These are phyloP conservation scores for Aspergillus bridgeri DNA, from an alignment of 495 filamentous ascomycete species.

Conservation along the genomic window DNA sequence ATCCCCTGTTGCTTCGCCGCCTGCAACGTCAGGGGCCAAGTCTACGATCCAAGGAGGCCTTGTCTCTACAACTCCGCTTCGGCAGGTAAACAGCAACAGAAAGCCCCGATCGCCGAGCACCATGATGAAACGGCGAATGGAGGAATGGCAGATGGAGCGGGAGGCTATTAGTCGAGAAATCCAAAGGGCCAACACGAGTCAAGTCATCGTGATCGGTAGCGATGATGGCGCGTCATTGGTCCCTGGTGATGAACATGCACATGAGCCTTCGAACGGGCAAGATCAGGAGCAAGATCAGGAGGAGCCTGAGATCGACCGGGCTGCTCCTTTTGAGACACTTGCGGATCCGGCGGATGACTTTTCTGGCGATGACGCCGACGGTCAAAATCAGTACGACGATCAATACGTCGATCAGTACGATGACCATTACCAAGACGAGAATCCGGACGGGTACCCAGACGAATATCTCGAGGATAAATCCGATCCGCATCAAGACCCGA, in stretches of 20 bases:
- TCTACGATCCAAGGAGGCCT: neutral
- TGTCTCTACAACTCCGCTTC: neutral
- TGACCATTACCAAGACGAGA: too few relatives aligned
- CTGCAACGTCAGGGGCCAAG: neutral
- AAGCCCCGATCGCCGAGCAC: conserved; percentile 10
- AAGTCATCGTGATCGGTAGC: conserved; percentile 51
- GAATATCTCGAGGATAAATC: too few relatives aligned
- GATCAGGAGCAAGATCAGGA: conserved; percentile 6
- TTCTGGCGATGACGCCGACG: too few relatives aligned
- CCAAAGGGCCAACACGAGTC: conserved; percentile 42
- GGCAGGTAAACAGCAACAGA: neutral
- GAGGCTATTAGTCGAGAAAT: conserved; percentile 50
- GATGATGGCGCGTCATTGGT: conserved; percentile 27
- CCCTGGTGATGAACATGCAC: neutral
- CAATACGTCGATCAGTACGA: too few relatives aligned
- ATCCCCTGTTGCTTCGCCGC: neutral
- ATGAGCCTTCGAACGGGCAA: neutral
- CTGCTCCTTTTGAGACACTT: too few relatives aligned
- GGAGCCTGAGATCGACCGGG: neutral
- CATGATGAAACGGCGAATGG: conserved; percentile 31
- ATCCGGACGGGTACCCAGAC: too few relatives aligned
- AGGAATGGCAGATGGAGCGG: conserved; percentile 49
- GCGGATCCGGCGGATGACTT: too few relatives aligned
- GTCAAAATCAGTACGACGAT: too few relatives aligned
- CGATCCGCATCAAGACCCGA: too few relatives aligned